A percentile compares a stretch with the other conserved stretches of the same genome.
These are phyloP conservation scores for Singerocomus inundabilis DNA, from an alignment of 1,284 basidiomycete species.

Conservation along the genomic window DNA sequence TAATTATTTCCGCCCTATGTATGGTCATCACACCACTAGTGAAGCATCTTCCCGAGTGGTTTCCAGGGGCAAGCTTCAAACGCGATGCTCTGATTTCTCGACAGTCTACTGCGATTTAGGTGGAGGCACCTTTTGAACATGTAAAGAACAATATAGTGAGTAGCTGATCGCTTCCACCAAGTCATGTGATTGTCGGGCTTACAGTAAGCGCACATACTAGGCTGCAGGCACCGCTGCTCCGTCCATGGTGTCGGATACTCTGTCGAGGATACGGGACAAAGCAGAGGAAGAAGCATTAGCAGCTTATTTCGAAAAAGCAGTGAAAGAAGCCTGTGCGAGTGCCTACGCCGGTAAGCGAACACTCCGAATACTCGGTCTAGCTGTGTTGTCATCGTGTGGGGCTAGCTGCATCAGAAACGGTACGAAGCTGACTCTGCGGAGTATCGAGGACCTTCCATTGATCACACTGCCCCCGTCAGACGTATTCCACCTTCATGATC, in stretches of 20 bases:
- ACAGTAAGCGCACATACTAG: conserved; percentile 1
- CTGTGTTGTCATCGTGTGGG: conserved; percentile 7
- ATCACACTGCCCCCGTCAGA: conserved; percentile 32
- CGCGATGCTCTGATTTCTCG: conserved; percentile 10
- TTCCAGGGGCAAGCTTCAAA: conserved; percentile 24
- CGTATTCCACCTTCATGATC: conserved; percentile 42
- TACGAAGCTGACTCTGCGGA: conserved; percentile 11
- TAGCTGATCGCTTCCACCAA: not conserved
- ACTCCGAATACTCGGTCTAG: not conserved
- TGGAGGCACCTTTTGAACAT: conserved; percentile 24
- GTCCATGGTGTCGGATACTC: conserved; percentile 25
- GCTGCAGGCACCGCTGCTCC: conserved; percentile 20
- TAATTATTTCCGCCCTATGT: not conserved
- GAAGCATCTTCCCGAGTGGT: conserved; percentile 22
- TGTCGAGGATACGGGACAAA: conserved; percentile 11
- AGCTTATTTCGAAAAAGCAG: conserved; percentile 15
- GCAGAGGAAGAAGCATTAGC: conserved; percentile 7
- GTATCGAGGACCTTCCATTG: conserved; percentile 2
- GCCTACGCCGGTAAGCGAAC: conserved; percentile 16
- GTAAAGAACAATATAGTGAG: conserved; percentile 25
- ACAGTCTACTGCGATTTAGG: conserved; percentile 5
- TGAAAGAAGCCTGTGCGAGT: conserved; percentile 24
- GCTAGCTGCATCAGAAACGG: conserved; percentile 24
- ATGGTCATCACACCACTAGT: conserved; percentile 9
- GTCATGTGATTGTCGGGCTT: not conserved